Base-by-base conservation (phyloP, 768 basidiomycete species). In the Termitomyces sp. region DNA sequence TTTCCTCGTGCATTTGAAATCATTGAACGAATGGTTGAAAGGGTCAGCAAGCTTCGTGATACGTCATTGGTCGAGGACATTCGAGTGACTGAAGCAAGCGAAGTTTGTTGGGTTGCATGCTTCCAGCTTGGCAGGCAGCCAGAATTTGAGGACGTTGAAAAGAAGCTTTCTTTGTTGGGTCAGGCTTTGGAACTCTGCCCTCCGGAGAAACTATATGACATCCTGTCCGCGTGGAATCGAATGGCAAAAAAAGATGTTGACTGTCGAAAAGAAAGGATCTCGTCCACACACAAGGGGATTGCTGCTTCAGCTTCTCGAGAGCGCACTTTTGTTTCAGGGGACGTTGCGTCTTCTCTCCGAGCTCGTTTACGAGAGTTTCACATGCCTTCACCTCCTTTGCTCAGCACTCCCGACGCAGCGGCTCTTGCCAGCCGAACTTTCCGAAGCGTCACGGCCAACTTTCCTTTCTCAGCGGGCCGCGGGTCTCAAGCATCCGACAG, bases 21-120 rank as follows among this genome's bases (percentile, higher is more conserved):
- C 45, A 85, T 80, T 66, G 79, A 87, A 61, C 75, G 77, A 42
- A 94, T 95, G 86, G 81, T 92, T 18, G 75, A 80, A 49, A 78
- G 72, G 22, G 84, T 90, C 40, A 67, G 76, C n/a, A 68, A 73
- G 16, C 70, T 92, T 48, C 76, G 79, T 30, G 59, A 73, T 1
- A 20, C 24, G 20, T 65, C 75, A 9, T 30, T 65, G 6, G 49
- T 59, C 13, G 64, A 75, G n/a, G 77, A 82, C 38, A 68, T 71
- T 14, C 70, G 71, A 57, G 64, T 84, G 30, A 70, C 73, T 57
- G 85, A 89, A 59, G 88, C 88, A 1, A 80, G 80, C 48, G 88
- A 93, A 62, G 87, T 94, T 36, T 92, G 89, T 62, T 98, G 95
- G 95, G 85, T 89, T 28, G 85, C 88, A 2, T 93, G 91, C 67